Conservation (phyloP, 495 filamentous ascomycete species). For the Aspergillus heteromorphus region DNA sequence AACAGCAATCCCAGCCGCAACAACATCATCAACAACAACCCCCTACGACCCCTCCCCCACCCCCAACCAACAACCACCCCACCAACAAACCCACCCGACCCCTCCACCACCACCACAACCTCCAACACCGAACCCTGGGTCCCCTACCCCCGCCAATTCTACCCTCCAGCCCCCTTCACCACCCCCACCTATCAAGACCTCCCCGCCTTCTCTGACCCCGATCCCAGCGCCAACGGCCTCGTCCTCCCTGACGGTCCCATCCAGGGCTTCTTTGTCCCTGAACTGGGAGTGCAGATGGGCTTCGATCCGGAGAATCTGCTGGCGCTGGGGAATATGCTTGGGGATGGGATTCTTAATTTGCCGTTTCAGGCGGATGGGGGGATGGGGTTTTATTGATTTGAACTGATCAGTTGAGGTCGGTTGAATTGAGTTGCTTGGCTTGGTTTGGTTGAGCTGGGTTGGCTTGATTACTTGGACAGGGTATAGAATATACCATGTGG, state of each 20-base stretch:
- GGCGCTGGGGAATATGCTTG: conserved; percentile 33
- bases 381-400: conserved; percentile 11
- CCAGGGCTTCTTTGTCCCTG: conserved; percentile 22
- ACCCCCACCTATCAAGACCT: conserved; percentile 7
- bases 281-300: conserved; percentile 23
- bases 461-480: too few species aligned
- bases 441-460: too few species aligned
- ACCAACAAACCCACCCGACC: conserved; percentile 1
- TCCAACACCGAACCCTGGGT: conserved; percentile 15
- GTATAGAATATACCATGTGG: too few species aligned
- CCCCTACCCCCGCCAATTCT: conserved; percentile 13
- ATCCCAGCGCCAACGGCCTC: conserved; percentile 1
- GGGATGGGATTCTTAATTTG: conserved; percentile 32
- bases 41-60: background rate
- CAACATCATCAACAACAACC: background rate
- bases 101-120: conserved; percentile 5
- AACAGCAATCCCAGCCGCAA: too few species aligned
- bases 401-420: background rate
- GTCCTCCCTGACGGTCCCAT: conserved; percentile 9
- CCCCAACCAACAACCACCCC: background rate
- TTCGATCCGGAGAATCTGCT: conserved; percentile 29
- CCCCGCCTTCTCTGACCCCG: background rate
- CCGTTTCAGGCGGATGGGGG: conserved; percentile 25
- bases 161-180: conserved; percentile 10
- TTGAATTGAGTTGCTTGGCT: background rate